Evolutionary conservation across 1,284 basidiomycete genomes (phyloP).

Genomic region (Schizophyllum amplum): DNA sequence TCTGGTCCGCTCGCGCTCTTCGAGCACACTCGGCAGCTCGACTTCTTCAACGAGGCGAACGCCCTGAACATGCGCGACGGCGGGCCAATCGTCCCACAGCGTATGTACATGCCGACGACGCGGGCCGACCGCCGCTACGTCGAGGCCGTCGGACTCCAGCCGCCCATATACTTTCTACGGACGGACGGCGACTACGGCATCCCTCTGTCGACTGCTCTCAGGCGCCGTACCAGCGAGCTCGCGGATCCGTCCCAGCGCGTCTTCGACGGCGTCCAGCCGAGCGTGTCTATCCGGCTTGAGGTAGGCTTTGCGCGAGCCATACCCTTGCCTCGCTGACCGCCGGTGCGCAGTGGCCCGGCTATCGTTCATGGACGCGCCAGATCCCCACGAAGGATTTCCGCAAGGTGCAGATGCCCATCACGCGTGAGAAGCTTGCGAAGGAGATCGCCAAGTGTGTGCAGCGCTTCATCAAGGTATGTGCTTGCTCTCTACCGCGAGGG

Average conservation of each 20-base stretch:
- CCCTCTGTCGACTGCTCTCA: constrained; percentile 43
- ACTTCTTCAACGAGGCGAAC: constrained; percentile 32
- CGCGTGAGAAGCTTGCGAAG: constrained; percentile 56
- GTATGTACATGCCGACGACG: constrained; percentile 64
- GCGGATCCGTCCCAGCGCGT: constrained; percentile 50
- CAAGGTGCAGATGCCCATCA: constrained; percentile 65
- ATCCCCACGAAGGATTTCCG: constrained; percentile 73
- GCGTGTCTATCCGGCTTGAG: constrained; percentile 67
- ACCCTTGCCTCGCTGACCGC: background rate
- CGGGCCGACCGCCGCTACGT: constrained; percentile 69
- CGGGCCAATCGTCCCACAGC: constrained; percentile 52
- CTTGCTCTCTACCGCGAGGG: too few relatives aligned
- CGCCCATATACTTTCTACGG: constrained; percentile 53
- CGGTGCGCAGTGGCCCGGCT: constrained; percentile 59
- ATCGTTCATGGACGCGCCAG: constrained; percentile 66
- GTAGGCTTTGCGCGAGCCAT: constrained; percentile 24
- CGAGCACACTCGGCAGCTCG: constrained; percentile 6
- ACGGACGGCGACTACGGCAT: constrained; percentile 47
- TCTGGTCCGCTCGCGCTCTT: background rate
- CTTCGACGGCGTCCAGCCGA: constrained; percentile 62
- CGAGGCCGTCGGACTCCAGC: constrained; percentile 51
- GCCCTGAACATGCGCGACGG: constrained; percentile 24
- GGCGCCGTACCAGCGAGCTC: constrained; percentile 32
- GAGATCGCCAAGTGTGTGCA: constrained; percentile 59
- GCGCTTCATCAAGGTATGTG: constrained; percentile 42